phyloP scores from a whole-genome alignment of 345 rosid species.

The Salix brachista region DNA sequence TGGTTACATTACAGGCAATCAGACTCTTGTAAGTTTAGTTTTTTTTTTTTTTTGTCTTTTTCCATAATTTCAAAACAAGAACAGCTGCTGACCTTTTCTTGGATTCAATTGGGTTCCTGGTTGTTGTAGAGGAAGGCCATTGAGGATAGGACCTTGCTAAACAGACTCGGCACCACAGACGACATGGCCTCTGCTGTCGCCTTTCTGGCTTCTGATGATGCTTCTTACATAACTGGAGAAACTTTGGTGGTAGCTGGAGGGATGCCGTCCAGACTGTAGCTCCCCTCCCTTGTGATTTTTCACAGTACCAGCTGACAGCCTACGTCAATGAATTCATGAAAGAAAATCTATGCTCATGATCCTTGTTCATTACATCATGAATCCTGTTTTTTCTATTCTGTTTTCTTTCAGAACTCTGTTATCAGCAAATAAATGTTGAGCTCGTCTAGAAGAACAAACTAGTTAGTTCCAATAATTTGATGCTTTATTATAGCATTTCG shows the following conservation, averaged over 20 bases:
- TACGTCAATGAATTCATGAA: background rate
- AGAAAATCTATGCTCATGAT: background rate
- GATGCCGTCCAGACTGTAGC: slow-evolving; percentile 66
- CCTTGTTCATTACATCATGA: background rate
- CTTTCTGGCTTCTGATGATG: slow-evolving; percentile 78
- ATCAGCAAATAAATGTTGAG: too few relatives aligned
- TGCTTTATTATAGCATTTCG: too few relatives aligned
- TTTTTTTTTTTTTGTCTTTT: too few relatives aligned
- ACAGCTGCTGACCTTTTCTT: background rate
- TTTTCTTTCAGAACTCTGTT: too few relatives aligned
- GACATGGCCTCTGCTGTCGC: slow-evolving; percentile 78
- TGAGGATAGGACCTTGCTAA: slow-evolving; percentile 54
- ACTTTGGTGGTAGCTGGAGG: slow-evolving; percentile 81
- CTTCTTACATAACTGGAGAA: slow-evolving; percentile 74
- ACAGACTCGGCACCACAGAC: slow-evolving; percentile 62
- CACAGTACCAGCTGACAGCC: background rate
- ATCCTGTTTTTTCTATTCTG: too few relatives aligned
- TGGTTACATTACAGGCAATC: slow-evolving; percentile 43
- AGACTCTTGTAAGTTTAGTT: slow-evolving; percentile 39
- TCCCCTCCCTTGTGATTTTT: background rate
- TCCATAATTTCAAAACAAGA: background rate
- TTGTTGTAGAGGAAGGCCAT: slow-evolving; percentile 42
- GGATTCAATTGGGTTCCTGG: background rate
- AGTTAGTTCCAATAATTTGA: too few relatives aligned
- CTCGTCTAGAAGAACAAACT: too few relatives aligned